phyloP scores from a whole-genome alignment of 2,329 filamentous ascomycete species.

The Pseudogymnoascus sp. region DNA sequence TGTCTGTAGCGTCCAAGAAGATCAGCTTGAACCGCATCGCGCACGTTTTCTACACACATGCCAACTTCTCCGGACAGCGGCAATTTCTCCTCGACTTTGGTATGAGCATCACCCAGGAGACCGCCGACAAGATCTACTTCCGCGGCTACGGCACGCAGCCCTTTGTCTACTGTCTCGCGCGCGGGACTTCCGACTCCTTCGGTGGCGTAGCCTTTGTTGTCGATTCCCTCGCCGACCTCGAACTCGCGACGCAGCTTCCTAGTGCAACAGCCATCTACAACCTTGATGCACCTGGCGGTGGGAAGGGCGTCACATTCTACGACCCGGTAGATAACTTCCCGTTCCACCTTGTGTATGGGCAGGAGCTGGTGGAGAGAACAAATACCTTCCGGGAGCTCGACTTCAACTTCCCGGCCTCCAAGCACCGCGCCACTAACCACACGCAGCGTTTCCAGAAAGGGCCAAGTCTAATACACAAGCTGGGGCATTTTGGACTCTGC shows the following conservation, averaged over 20 bases:
- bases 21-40: slow-evolving; percentile 21
- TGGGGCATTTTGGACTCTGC: slow-evolving; percentile 47
- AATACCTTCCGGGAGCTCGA: slow-evolving; percentile 34
- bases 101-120: slow-evolving; percentile 13
- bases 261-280: slow-evolving; percentile 40
- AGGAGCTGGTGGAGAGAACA: slow-evolving; percentile 32
- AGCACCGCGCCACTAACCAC: slow-evolving; percentile 40
- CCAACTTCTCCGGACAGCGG: slow-evolving; percentile 16
- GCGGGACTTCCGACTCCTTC: slow-evolving; percentile 41
- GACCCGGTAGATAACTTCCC: slow-evolving; percentile 48
- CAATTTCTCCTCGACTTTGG: slow-evolving; percentile 23
- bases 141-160: slow-evolving; percentile 53
- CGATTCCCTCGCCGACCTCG: slow-evolving; percentile 45
- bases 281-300: slow-evolving; percentile 44
- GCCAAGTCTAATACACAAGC: slow-evolving; percentile 41
- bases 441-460: slow-evolving; percentile 44
- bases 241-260: slow-evolving; percentile 40
- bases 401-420: slow-evolving; percentile 39
- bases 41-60: slow-evolving; percentile 22
- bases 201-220: slow-evolving; percentile 51
- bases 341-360: slow-evolving; percentile 49
- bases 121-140: slow-evolving; percentile 42
- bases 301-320: slow-evolving; percentile 42
- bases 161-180: slow-evolving; percentile 47
- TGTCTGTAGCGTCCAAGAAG: slow-evolving; percentile 23